These are phyloP conservation scores for Akanthomyces uredinophilus DNA, from an alignment of 2,329 filamentous ascomycete species.

Conservation along the genomic window DNA sequence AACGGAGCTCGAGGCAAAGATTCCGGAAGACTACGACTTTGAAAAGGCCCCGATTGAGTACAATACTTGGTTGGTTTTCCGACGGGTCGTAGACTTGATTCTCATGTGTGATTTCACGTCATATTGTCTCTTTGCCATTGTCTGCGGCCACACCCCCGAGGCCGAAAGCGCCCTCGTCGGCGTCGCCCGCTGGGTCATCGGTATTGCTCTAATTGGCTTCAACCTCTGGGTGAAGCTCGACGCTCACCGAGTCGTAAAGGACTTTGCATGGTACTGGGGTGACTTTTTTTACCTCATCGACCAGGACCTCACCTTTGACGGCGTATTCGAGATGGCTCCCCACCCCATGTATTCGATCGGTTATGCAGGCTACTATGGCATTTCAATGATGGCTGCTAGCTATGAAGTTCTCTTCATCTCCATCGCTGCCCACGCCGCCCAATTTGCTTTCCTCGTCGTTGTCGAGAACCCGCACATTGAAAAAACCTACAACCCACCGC, in stretches of 20 bases:
- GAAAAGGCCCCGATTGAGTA: slow-evolving; percentile 93
- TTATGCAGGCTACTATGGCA: slow-evolving; percentile 96
- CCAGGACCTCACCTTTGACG: slow-evolving; percentile 95
- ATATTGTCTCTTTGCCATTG: slow-evolving; percentile 91
- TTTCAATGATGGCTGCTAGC: slow-evolving; percentile 96
- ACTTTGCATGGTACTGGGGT: slow-evolving; percentile 99
- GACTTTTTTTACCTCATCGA: slow-evolving; percentile 99
- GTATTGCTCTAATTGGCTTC: slow-evolving; percentile 77
- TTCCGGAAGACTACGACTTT: slow-evolving; percentile 88
- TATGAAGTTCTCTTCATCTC: slow-evolving; percentile 98
- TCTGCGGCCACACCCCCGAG: slow-evolving; percentile 70
- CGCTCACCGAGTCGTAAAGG: slow-evolving; percentile 94
- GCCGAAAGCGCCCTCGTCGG: slow-evolving; percentile 68
- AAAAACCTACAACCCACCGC: slow-evolving; percentile 90
- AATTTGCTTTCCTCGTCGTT: slow-evolving; percentile 85
- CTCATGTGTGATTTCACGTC: slow-evolving; percentile 98
- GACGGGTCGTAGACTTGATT: slow-evolving; percentile 91
- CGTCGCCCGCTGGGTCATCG: slow-evolving; percentile 69
- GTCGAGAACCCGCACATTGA: slow-evolving; percentile 98
- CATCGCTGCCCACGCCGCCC: slow-evolving; percentile 86
- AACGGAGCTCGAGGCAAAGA: slow-evolving; percentile 88
- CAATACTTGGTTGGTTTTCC: slow-evolving; percentile 97
- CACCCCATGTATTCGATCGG: slow-evolving; percentile 99
- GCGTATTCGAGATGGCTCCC: slow-evolving; percentile 97
- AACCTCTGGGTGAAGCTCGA: slow-evolving; percentile 99